phyloP scores from a whole-genome alignment of 1,284 basidiomycete species.

The Ganoderma resinaceum region DNA sequence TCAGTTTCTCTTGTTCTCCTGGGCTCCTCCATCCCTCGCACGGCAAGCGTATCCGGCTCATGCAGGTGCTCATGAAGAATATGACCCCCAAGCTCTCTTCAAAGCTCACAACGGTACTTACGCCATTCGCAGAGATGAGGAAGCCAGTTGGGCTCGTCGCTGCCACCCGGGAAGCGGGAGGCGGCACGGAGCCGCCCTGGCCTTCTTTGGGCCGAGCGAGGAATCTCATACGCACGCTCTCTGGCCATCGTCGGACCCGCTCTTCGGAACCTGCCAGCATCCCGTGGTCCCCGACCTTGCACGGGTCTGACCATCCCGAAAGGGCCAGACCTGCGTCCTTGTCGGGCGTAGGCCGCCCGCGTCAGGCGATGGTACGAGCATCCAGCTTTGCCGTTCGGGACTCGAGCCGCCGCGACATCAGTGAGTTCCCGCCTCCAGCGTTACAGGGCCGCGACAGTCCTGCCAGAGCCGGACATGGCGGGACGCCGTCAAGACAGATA shows the following conservation, averaged over 20 bases:
- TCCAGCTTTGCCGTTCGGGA: neutral
- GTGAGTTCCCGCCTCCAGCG: neutral
- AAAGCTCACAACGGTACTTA: conserved; percentile 47
- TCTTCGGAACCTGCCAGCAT: conserved; percentile 24
- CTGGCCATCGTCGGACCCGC: conserved; percentile 23
- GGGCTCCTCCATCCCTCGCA: conserved; percentile 66
- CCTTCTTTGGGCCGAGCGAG: neutral
- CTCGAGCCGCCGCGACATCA: neutral
- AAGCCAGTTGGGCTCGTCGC: conserved; percentile 5
- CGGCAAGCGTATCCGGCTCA: conserved; percentile 65
- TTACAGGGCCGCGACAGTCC: neutral
- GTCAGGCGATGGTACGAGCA: neutral
- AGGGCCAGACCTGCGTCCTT: conserved; percentile 22
- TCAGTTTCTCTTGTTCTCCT: conserved; percentile 78
- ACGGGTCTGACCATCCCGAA: neutral
- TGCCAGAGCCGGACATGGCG: neutral
- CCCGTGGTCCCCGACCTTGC: conserved; percentile 1
- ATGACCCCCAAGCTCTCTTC: conserved; percentile 63
- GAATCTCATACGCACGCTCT: neutral
- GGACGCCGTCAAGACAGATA: conserved; percentile 23
- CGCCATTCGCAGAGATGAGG: neutral
- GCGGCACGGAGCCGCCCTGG: neutral
- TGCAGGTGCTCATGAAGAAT: conserved; percentile 75
- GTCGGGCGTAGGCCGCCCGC: conserved; percentile 6
- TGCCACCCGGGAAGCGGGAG: too few species aligned